phyloP scores from a whole-genome alignment of 306 rosid genomes.

The Fragaria nilgerrensis region DNA sequence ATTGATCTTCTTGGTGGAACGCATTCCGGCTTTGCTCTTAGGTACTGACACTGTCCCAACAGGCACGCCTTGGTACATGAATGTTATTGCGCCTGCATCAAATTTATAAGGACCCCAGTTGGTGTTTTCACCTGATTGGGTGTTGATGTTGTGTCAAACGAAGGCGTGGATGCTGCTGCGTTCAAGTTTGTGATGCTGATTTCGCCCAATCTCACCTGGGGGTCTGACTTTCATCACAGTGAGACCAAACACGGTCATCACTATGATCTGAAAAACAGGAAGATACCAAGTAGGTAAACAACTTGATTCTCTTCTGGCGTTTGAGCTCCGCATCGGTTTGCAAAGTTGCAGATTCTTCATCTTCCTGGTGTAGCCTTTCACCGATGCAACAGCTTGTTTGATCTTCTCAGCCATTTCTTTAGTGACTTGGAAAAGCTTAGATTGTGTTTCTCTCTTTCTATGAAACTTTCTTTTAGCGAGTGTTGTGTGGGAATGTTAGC shows the following conservation, averaged over 20 bases:
- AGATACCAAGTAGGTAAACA: not conserved
- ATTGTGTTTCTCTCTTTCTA: not conserved
- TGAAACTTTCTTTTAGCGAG: not conserved
- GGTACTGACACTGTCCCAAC: not conserved
- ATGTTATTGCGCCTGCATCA: not conserved
- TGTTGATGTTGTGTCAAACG: not conserved
- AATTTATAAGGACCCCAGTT: not conserved
- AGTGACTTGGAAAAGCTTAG: not conserved
- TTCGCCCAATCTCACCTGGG: not conserved
- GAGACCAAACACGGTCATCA: not conserved
- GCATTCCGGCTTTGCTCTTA: slow-evolving; percentile 4
- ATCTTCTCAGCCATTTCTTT: not conserved
- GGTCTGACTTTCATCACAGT: not conserved
- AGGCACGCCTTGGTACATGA: not conserved
- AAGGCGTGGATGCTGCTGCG: not conserved
- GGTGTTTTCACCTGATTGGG: not conserved
- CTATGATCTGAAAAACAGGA: not conserved
- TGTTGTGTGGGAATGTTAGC: not conserved
- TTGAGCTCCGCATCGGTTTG: not conserved
- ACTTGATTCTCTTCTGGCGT: not conserved
- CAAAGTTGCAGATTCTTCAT: not conserved
- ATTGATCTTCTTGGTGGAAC: not conserved
- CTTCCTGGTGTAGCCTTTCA: slow-evolving; percentile 1
- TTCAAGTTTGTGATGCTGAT: not conserved
- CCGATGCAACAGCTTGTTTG: not conserved